Evolutionary conservation across 139 green algal species (phyloP).

Genomic region (Diplosphaera chodatii): DNA sequence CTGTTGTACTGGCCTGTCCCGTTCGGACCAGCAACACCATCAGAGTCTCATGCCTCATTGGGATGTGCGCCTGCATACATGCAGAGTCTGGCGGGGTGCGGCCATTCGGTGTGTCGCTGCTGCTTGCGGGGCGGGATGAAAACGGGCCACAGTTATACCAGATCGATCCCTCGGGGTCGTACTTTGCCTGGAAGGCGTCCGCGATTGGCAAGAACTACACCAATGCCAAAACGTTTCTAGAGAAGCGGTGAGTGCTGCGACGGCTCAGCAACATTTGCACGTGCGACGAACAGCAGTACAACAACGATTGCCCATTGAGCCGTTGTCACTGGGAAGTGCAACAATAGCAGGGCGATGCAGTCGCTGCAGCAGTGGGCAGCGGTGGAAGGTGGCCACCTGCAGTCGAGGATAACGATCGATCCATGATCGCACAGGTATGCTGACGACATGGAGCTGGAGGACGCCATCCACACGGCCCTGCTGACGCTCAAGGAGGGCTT

Average conservation of each 20-base stretch:
- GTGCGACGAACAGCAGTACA: no score
- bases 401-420: no score
- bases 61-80: neutral
- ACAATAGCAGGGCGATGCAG: no score
- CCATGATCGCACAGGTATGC: neutral
- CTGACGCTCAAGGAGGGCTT: constrained; percentile 98
- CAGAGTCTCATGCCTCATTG: no score
- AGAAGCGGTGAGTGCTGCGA: constrained; percentile 57
- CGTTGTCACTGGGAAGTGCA: no score
- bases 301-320: no score
- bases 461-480: constrained; percentile 96
- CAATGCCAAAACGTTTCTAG: constrained; percentile 88
- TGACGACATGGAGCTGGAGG: constrained; percentile 93
- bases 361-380: no score
- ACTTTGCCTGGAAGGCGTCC: constrained; percentile 96
- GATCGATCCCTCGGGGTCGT: constrained; percentile 92
- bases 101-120: constrained; percentile 95
- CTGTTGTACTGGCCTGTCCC: no score
- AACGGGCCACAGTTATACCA: constrained; percentile 98
- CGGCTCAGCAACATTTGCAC: no score
- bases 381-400: no score
- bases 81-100: constrained; percentile 90
- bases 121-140: constrained; percentile 93
- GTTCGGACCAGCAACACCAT: no score
- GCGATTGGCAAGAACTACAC: constrained; percentile 99